Percentiles rank a stretch among this genome's conserved stretches.
These are phyloP conservation scores for Thelonectria discophora DNA, from an alignment of 2,329 filamentous ascomycete species.

Conservation along the genomic window DNA sequence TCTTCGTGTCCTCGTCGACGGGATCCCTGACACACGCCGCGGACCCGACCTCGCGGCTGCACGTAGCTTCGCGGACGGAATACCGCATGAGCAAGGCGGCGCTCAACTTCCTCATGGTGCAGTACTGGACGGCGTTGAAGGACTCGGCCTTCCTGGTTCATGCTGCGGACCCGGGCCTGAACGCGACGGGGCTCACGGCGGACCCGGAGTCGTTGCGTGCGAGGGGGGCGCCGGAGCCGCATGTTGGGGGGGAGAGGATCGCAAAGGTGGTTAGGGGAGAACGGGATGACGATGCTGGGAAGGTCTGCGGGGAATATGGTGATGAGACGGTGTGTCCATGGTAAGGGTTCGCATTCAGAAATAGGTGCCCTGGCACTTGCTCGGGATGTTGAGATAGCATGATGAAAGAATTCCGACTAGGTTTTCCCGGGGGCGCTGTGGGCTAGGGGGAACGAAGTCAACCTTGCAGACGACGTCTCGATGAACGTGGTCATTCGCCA, in stretches of 20 bases:
- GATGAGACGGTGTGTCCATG: too few species aligned
- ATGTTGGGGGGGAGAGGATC: constrained; percentile 16
- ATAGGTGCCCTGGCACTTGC: too few species aligned
- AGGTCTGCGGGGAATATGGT: too few species aligned
- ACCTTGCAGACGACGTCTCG: too few species aligned
- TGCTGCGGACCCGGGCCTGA: constrained; percentile 19
- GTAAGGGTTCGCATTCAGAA: too few species aligned
- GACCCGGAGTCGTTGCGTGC: constrained; percentile 11
- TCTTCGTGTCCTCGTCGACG: constrained; percentile 18
- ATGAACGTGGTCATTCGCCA: too few species aligned
- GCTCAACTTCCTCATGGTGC: constrained; percentile 21
- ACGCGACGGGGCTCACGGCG: constrained; percentile 16
- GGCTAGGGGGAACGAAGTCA: too few species aligned
- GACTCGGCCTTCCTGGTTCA: constrained; percentile 13
- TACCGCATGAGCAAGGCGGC: constrained; percentile 22
- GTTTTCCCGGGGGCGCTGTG: too few species aligned
- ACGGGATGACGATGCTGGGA: constrained; percentile 5
- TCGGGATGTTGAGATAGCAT: too few species aligned
- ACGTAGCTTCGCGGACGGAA: constrained; percentile 13
- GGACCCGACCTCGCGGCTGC: constrained; percentile 3
- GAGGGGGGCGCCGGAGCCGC: constrained; percentile 16
- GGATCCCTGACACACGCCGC: constrained; percentile 14
- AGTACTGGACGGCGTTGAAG: constrained; percentile 16
- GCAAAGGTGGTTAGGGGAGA: constrained; percentile 21
- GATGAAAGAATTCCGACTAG: too few species aligned